Evolutionary conservation across 2,329 filamentous ascomycete genomes (phyloP).

Genomic region (Fusarium xyrophilum): DNA sequence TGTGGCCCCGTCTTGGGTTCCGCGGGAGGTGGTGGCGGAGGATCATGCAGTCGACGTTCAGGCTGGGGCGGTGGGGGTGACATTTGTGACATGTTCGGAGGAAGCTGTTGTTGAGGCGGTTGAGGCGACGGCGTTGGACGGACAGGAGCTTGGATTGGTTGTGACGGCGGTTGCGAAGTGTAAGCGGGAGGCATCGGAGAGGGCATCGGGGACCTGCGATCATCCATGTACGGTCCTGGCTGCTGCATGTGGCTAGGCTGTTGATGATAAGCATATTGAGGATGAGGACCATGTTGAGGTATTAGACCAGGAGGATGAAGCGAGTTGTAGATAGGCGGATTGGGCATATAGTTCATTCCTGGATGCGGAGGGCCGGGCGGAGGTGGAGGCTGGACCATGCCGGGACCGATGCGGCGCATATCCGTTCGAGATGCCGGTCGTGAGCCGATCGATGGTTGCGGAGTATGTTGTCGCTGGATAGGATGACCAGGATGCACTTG

Average conservation of each 20-base stretch:
- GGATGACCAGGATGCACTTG: slow-evolving; percentile 53
- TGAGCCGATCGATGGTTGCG: slow-evolving; percentile 76
- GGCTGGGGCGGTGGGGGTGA: slow-evolving; percentile 61
- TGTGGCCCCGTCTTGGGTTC: slow-evolving; percentile 59
- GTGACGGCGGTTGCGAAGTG: slow-evolving; percentile 63
- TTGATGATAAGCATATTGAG: slow-evolving; percentile 36
- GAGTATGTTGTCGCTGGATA: slow-evolving; percentile 75
- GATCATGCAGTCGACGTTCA: slow-evolving; percentile 56
- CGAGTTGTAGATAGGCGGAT: slow-evolving; percentile 83
- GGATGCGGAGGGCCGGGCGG: slow-evolving; percentile 62
- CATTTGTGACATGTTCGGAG: slow-evolving; percentile 56
- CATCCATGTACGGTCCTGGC: slow-evolving; percentile 73
- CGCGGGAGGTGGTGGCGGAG: slow-evolving; percentile 59
- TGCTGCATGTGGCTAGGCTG: slow-evolving; percentile 52
- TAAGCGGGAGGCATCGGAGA: slow-evolving; percentile 73
- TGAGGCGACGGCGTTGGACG: slow-evolving; percentile 67
- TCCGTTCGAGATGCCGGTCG: slow-evolving; percentile 77
- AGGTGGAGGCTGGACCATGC: slow-evolving; percentile 66
- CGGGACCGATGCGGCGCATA: slow-evolving; percentile 75
- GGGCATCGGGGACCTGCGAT: slow-evolving; percentile 60
- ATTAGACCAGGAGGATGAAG: slow-evolving; percentile 42
- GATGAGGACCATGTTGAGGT: slow-evolving; percentile 31
- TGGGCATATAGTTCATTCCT: slow-evolving; percentile 84
- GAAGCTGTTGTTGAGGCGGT: slow-evolving; percentile 59
- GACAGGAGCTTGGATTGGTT: slow-evolving; percentile 53